Conservation (phyloP, 1,284 basidiomycete species). For the Leccinum pseudoinsigne region DNA sequence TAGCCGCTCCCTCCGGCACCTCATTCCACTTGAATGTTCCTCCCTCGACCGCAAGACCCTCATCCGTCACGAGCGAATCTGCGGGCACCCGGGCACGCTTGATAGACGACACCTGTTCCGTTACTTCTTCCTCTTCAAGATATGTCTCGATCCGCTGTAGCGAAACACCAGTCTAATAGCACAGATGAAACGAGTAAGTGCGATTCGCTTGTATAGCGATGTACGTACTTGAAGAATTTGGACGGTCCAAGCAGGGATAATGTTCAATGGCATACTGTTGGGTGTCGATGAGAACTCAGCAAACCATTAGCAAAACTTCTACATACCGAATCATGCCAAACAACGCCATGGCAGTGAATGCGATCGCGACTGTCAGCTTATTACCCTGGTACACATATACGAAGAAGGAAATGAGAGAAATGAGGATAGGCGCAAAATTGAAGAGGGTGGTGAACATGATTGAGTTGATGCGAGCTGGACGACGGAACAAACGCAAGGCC, state of each 20-base stretch:
- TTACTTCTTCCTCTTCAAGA: constrained; percentile 82
- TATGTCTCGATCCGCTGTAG: constrained; percentile 81
- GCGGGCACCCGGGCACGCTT: constrained; percentile 39
- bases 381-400: constrained; percentile 64
- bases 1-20: constrained; percentile 27
- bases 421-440: constrained; percentile 64
- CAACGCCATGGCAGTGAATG: constrained; percentile 76
- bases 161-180: constrained; percentile 63
- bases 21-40: constrained; percentile 66
- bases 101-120: constrained; percentile 66
- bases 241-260: constrained; percentile 68
- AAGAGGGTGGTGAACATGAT: constrained; percentile 65
- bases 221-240: constrained; percentile 29
- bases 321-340: constrained; percentile 68
- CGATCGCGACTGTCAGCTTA: constrained; percentile 61
- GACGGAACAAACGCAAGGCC: not conserved
- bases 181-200: not conserved
- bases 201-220: not conserved
- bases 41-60: constrained; percentile 52
- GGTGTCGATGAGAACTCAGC: constrained; percentile 1
- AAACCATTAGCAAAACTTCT: not conserved
- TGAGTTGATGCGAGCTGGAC: constrained; percentile 60
- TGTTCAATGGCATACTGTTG: constrained; percentile 59
- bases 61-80: constrained; percentile 25
- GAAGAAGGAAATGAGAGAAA: constrained; percentile 70